Percentiles rank a stretch among this genome's conserved stretches.
These are phyloP conservation scores for Niveomyces coronatus DNA, from an alignment of 2,329 filamentous ascomycete species.

Conservation along the genomic window DNA sequence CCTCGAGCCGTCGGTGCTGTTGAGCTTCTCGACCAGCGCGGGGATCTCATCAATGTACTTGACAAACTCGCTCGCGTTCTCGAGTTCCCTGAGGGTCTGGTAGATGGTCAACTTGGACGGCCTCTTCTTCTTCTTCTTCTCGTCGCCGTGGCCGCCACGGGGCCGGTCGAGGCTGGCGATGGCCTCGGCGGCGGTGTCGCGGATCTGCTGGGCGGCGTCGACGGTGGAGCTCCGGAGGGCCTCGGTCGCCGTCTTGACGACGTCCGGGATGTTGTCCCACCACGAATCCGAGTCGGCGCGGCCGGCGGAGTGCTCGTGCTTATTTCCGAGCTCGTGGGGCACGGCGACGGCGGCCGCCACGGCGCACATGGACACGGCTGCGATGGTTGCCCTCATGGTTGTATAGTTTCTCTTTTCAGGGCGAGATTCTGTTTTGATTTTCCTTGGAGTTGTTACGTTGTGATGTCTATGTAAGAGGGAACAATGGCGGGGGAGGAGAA, in stretches of 20 bases:
- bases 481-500: too few relatives aligned
- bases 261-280: neutral
- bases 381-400: neutral
- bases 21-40: slow-evolving; percentile 62
- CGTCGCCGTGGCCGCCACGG: too few relatives aligned
- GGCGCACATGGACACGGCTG: neutral
- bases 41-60: slow-evolving; percentile 64
- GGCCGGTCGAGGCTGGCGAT: slow-evolving; percentile 7
- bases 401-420: neutral
- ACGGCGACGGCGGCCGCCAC: neutral
- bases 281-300: neutral
- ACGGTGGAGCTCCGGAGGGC: slow-evolving; percentile 6
- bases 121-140: slow-evolving; percentile 4
- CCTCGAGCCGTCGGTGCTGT: slow-evolving; percentile 62
- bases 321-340: neutral
- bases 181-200: slow-evolving; percentile 5
- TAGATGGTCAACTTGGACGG: slow-evolving; percentile 63
- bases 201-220: slow-evolving; percentile 5
- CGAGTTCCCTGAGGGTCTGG: slow-evolving; percentile 63
- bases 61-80: slow-evolving; percentile 68
- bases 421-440: too few relatives aligned
- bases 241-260: slow-evolving; percentile 1
- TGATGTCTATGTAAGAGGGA: neutral
- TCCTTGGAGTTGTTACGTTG: too few relatives aligned
- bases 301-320: too few relatives aligned